Percentiles rank a stretch among this genome's conserved stretches.
Evolutionary conservation across 2,329 filamentous ascomycete species (phyloP).

Genomic region (Aureobasidium musti): DNA sequence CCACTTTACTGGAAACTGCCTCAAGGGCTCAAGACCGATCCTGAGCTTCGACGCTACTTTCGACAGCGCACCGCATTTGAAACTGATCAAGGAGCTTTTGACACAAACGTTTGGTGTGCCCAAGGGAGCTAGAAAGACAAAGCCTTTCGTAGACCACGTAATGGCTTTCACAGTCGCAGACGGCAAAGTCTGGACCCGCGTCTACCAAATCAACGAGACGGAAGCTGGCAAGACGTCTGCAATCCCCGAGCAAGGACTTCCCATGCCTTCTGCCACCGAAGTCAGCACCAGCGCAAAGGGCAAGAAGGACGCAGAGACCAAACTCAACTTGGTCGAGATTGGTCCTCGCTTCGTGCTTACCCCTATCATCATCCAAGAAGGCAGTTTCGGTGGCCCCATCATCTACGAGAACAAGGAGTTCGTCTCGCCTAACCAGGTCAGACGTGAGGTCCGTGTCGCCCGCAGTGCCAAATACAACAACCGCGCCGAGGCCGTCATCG

Average conservation of each 20-base stretch:
- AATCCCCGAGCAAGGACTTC: constrained; percentile 29
- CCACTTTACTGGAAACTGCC: constrained; percentile 93
- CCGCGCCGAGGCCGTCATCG: constrained; percentile 71
- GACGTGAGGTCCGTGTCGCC: constrained; percentile 73
- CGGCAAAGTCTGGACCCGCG: constrained; percentile 92
- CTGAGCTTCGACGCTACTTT: constrained; percentile 91
- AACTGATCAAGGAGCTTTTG: constrained; percentile 85
- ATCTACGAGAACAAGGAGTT: constrained; percentile 99
- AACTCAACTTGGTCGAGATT: constrained; percentile 85
- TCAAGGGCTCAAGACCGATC: constrained; percentile 88
- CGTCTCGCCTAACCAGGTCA: constrained; percentile 91
- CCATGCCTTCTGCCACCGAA: constrained; percentile 35
- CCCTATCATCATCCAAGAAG: constrained; percentile 92
- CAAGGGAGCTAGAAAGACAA: constrained; percentile 80
- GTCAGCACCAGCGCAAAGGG: constrained; percentile 38
- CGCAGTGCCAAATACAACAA: constrained; percentile 78
- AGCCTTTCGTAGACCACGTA: constrained; percentile 95
- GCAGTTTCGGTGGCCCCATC: constrained; percentile 90
- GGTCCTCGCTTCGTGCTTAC: constrained; percentile 91
- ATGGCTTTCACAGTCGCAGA: constrained; percentile 90
- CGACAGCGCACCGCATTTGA: constrained; percentile 67
- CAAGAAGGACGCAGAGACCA: constrained; percentile 62
- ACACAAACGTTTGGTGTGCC: constrained; percentile 90
- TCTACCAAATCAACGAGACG: constrained; percentile 89
- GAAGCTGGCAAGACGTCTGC: constrained; percentile 59